Evolutionary conservation across 1,139 yeast species (phyloP), one percentile per base, ranked within the genome.

Genomic region (Magnusiomyces suaveolens): DNA sequence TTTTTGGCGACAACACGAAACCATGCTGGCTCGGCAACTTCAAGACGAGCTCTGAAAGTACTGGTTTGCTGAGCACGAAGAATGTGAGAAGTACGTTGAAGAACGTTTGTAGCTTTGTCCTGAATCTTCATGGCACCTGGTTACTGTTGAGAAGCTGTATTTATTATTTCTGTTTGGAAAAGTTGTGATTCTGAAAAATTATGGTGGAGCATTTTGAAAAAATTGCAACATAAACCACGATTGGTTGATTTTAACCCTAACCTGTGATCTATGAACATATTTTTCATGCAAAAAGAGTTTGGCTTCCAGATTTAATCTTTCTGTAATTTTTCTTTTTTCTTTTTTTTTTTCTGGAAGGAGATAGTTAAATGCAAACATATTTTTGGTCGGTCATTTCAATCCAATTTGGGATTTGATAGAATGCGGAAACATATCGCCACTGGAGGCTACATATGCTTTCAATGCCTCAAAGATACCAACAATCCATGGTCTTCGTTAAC

Each of bases 11-110:
- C 87, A 12, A 86, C 89, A 60, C 84, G 82, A 69, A 78, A 87
- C 97, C 97, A 90, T 0, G 83, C 83, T 2, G 97, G 97, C 63
- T 85, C 85, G 41, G 84, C 75, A 44, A 59, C 60, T 10, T 57
- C 58, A n/a, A 54, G 52, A 18, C 59, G 56, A 21, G 58, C 52
- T 38, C 55, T 39, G 43, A 63, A 58, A 46, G 63, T 60, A 2
- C 66, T 60, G 4, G 64, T 62, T 36, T 48, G 41, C 3, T 92
- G 90, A 0, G 85, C 76, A 61, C 75, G 76, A 61, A 87, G 71
- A 63, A 81, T 82, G 53, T 84, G 82, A 1, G 94, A 82, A 0
- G 95, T 85, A 64, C 89, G 79, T 66, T 84, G 87, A 53, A 88
- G 77, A 21, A 89, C 87, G 56, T 80, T 78, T 43, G 81, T 75